These are phyloP conservation scores for Euphorbia pulcherrima DNA, from an alignment of 345 rosid species.

Conservation along the genomic window DNA sequence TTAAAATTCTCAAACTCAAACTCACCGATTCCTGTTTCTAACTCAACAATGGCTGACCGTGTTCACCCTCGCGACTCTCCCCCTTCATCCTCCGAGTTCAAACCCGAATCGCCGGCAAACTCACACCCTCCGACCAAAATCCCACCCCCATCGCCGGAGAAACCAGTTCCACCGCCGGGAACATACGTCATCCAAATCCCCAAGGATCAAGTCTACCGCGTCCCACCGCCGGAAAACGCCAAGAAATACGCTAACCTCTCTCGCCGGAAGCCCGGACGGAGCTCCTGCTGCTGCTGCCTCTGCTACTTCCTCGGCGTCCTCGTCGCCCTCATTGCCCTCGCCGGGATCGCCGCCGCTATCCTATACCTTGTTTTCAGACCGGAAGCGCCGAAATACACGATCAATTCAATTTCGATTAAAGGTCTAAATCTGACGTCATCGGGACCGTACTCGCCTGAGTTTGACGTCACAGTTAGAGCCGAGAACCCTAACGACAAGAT, in stretches of 20 bases:
- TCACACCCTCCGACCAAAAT: slow-evolving; percentile 8
- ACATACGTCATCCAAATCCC: slow-evolving; percentile 86
- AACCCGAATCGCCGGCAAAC: background rate
- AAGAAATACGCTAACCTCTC: slow-evolving; percentile 55
- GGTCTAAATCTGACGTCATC: slow-evolving; percentile 56
- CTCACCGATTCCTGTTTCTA: too few relatives aligned
- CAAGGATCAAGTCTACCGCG: slow-evolving; percentile 80
- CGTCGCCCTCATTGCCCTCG: slow-evolving; percentile 38
- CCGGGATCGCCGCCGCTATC: slow-evolving; percentile 42
- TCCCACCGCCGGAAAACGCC: slow-evolving; percentile 83
- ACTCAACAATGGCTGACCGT: slow-evolving; percentile 33
- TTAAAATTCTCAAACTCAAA: background rate
- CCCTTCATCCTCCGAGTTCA: slow-evolving; percentile 4
- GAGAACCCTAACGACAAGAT: slow-evolving; percentile 62
- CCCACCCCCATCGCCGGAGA: slow-evolving; percentile 13
- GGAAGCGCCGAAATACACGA: slow-evolving; percentile 50
- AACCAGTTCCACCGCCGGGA: slow-evolving; percentile 39
- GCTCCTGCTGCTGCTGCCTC: slow-evolving; percentile 44
- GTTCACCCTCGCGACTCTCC: slow-evolving; percentile 33
- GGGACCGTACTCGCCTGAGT: slow-evolving; percentile 42
- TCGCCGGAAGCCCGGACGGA: slow-evolving; percentile 28
- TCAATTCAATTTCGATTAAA: slow-evolving; percentile 44
- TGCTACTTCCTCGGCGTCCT: slow-evolving; percentile 35
- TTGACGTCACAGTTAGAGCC: slow-evolving; percentile 53
- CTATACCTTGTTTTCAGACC: slow-evolving; percentile 68